Base-by-base conservation (phyloP, 495 filamentous ascomycete genomes). In the Daldinia vernicosa region DNA sequence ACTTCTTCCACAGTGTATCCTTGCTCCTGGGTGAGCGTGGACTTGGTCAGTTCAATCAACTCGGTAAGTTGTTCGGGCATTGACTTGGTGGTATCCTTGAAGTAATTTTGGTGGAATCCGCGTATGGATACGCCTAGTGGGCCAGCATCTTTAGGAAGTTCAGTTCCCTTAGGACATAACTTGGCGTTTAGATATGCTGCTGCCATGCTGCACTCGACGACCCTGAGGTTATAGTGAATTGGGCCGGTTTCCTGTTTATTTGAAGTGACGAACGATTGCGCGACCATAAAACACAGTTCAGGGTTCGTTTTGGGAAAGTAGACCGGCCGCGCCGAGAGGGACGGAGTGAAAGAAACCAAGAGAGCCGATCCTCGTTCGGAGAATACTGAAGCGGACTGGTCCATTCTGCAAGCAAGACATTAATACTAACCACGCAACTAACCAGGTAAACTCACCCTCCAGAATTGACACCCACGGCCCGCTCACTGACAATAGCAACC, bases 371-470 rank as follows among this genome's bases (percentile, higher is more conserved):
- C 95, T 56, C 89, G 87, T 72, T 91, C 83, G 2, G 93, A 92
- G 79, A 99, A 95, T 67, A 99, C 94, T 4, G 94, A 97, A 27
- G 95, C 95, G n/a, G 93, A 91, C 81, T 99, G 96, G 78, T 99
- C 95, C 95, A 99, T 98, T 51, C 88, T 90, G 52, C 26, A 52
- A 33, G 52, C 26, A 52, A 33, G 30, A 32, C 2, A 63, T 33
- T 15, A 14, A 56, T 70, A 56, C 1, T 12, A 77, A 69, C 56
- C 39, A 37, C 28, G 22, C 15, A 3, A 58, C 1, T 60, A 52
- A 14, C 47, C 15, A 27, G 53, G 56, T 27, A 30, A 4, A 83
- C 89, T 82, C 81, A 92, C 89, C 94, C 95, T 76, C 95, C 95
- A 5, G 94, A 96, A 78, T 98, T 98, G 43, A 99, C 96, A 30